Evolutionary conservation across 2,329 filamentous ascomycete genomes (phyloP).

Genomic region (Talaromyces albobiverticillius): DNA sequence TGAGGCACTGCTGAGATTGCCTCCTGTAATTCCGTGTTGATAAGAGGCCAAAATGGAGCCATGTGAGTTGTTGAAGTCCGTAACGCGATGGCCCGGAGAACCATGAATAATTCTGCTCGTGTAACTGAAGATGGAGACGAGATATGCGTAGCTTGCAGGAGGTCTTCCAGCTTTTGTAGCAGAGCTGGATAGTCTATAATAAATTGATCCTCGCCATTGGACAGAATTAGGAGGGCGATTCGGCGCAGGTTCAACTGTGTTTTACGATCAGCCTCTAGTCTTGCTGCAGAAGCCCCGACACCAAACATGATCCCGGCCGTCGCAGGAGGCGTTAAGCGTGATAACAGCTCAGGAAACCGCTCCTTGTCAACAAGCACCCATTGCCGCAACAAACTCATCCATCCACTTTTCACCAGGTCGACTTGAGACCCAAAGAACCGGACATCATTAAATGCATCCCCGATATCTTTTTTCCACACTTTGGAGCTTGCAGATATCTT

Average conservation of each 20-base stretch:
- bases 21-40: slow-evolving; percentile 80
- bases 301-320: slow-evolving; percentile 97
- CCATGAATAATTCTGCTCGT: slow-evolving; percentile 83
- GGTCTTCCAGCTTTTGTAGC: slow-evolving; percentile 80
- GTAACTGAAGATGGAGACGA: slow-evolving; percentile 91
- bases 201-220: slow-evolving; percentile 74
- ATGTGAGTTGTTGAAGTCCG: slow-evolving; percentile 77
- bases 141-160: slow-evolving; percentile 76
- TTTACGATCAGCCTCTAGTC: slow-evolving; percentile 90
- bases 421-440: slow-evolving; percentile 76
- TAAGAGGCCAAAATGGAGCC: slow-evolving; percentile 81
- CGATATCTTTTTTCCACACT: slow-evolving; percentile 87
- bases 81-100: slow-evolving; percentile 77
- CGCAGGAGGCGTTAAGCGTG: slow-evolving; percentile 76
- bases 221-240: slow-evolving; percentile 74
- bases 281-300: slow-evolving; percentile 90
- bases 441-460: slow-evolving; percentile 86
- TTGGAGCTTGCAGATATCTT: slow-evolving; percentile 79
- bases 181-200: slow-evolving; percentile 70
- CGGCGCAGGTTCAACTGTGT: slow-evolving; percentile 86
- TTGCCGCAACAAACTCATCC: slow-evolving; percentile 80
- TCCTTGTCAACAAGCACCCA: slow-evolving; percentile 88
- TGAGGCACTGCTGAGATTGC: slow-evolving; percentile 73
- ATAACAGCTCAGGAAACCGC: slow-evolving; percentile 74
- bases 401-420: slow-evolving; percentile 65